Evolutionary conservation across 208 protist species (phyloP).

Genomic region (Acanthamoeba royreba): DNA sequence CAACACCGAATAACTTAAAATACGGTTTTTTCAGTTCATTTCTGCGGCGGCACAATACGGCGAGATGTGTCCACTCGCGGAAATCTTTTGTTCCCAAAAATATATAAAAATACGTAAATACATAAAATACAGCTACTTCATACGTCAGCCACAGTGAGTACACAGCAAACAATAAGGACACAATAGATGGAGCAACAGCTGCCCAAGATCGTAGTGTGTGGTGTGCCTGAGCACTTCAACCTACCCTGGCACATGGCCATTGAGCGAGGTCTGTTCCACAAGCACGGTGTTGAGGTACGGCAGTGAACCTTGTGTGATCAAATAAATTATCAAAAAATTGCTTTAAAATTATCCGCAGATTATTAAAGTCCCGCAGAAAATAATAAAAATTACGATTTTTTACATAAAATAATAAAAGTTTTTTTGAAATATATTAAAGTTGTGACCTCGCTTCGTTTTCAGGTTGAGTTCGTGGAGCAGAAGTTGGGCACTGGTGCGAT

Average conservation of each 20-base stretch:
- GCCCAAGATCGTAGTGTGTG: conserved; percentile 5
- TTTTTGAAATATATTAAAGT: neutral
- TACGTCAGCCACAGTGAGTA: too few relatives aligned
- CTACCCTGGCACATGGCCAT: conserved; percentile 51
- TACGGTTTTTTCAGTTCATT: too few relatives aligned
- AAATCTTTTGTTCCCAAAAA: too few relatives aligned
- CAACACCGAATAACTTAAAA: too few relatives aligned
- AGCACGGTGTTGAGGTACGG: conserved; percentile 11
- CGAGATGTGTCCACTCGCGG: too few relatives aligned
- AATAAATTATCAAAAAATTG: too few relatives aligned
- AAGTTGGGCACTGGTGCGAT: conserved; percentile 55
- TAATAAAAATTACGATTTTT: neutral
- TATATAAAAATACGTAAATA: too few relatives aligned
- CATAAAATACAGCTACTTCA: too few relatives aligned
- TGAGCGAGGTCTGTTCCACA: neutral
- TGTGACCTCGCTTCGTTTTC: neutral
- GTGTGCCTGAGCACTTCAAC: conserved; percentile 51
- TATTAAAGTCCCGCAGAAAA: too few relatives aligned
- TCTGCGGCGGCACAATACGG: too few relatives aligned
- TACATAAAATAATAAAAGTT: neutral
- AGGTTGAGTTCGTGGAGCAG: conserved; percentile 52
- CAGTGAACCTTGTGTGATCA: neutral
- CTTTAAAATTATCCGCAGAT: too few relatives aligned
- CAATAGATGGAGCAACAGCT: neutral
- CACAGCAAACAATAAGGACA: neutral